Percentiles rank a stretch among this genome's conserved stretches.
These are phyloP conservation scores for Patellifolia procumbens DNA, from an alignment of 179 eudicot species.

Conservation along the genomic window DNA sequence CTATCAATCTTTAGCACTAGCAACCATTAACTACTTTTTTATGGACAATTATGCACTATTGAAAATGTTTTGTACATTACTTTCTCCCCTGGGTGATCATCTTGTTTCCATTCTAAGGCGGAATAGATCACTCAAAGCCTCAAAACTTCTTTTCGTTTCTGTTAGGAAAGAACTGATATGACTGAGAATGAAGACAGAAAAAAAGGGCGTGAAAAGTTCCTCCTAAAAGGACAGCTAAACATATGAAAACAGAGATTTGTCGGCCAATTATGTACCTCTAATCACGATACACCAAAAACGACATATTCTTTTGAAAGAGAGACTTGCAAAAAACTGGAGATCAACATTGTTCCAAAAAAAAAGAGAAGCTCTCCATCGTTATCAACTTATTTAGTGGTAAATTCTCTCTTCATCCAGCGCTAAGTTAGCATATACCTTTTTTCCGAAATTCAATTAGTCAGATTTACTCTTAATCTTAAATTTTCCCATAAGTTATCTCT, in stretches of 20 bases:
- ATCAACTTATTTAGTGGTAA: no score
- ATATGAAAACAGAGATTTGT: background rate
- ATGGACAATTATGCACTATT: background rate
- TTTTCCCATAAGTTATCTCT: no score
- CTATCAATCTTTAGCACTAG: background rate
- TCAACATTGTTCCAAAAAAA: background rate
- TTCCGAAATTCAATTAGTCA: no score
- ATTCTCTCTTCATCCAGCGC: background rate
- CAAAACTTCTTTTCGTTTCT: background rate
- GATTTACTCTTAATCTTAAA: no score
- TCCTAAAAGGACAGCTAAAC: background rate
- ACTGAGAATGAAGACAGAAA: background rate
- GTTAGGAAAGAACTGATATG: no score
- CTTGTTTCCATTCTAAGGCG: background rate
- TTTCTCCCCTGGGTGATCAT: background rate
- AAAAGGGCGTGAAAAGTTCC: background rate
- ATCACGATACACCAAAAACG: background rate
- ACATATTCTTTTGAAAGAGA: no score
- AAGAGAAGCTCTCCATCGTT: no score
- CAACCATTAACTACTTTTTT: no score
- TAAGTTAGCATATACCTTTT: background rate
- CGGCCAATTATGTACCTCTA: background rate
- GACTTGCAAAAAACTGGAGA: background rate
- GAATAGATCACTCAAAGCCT: background rate
- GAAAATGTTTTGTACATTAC: background rate